phyloP scores from a whole-genome alignment of 1,284 basidiomycete species.

The Peniophora sp. region DNA sequence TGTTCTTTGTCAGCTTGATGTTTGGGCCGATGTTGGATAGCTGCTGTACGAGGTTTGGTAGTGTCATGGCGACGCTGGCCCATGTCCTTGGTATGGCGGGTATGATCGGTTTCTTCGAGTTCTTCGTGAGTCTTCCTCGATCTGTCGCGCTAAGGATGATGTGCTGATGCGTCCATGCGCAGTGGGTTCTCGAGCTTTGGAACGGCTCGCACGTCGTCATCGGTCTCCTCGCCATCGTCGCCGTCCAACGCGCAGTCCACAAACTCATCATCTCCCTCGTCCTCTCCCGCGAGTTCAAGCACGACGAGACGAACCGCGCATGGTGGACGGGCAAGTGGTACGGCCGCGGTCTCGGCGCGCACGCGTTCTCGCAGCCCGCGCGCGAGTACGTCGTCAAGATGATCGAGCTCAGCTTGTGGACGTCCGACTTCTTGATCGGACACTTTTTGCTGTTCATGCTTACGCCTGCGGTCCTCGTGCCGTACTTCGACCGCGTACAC shows the following conservation, averaged over 20 bases:
- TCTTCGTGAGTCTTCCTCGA: slow-evolving; percentile 57
- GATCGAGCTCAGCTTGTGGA: slow-evolving; percentile 75
- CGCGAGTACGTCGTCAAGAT: slow-evolving; percentile 88
- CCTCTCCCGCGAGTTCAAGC: slow-evolving; percentile 93
- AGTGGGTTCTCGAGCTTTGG: slow-evolving; percentile 97
- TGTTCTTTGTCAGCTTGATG: slow-evolving; percentile 90
- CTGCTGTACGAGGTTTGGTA: slow-evolving; percentile 80
- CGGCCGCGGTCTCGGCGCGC: slow-evolving; percentile 80
- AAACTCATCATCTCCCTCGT: slow-evolving; percentile 90
- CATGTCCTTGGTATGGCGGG: slow-evolving; percentile 78
- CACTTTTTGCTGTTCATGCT: slow-evolving; percentile 71
- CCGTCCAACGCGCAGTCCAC: slow-evolving; percentile 85
- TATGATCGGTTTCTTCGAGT: slow-evolving; percentile 90
- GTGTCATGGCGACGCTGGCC: slow-evolving; percentile 82
- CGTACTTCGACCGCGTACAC: slow-evolving; percentile 70
- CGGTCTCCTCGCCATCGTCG: slow-evolving; percentile 80
- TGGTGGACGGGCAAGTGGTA: slow-evolving; percentile 99
- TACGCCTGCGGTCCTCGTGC: slow-evolving; percentile 63
- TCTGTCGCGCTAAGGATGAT: not conserved
- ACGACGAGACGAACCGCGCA: slow-evolving; percentile 93
- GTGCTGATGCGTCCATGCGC: slow-evolving; percentile 13
- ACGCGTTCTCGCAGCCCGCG: slow-evolving; percentile 83
- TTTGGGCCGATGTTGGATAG: slow-evolving; percentile 88
- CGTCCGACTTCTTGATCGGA: slow-evolving; percentile 64
- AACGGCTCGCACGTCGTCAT: slow-evolving; percentile 85